Percentiles rank a stretch among this genome's conserved stretches.
These are phyloP conservation scores for Ceratocystis eucalypticola DNA, from an alignment of 2,329 filamentous ascomycete genomes.

Conservation along the genomic window DNA sequence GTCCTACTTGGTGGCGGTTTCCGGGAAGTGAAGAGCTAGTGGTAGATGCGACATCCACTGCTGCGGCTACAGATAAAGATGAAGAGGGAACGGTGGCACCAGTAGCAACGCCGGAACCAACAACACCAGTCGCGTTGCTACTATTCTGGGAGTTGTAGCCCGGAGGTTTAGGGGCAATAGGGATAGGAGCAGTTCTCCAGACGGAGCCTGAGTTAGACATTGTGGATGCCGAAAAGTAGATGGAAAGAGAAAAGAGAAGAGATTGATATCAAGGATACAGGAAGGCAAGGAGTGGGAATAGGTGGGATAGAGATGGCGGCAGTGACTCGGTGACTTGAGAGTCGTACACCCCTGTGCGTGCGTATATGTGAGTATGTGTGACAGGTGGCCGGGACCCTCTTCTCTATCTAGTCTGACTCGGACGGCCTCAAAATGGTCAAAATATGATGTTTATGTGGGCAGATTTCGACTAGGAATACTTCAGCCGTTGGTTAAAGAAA, in stretches of 20 bases:
- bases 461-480: background rate
- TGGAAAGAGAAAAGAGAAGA: background rate
- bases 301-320: too few relatives aligned
- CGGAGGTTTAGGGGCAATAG: conserved; percentile 49
- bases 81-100: background rate
- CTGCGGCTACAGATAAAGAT: background rate
- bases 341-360: conserved; percentile 2
- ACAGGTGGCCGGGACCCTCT: background rate
- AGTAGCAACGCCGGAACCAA: conserved; percentile 28
- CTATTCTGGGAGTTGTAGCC: conserved; percentile 22
- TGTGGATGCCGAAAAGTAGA: conserved; percentile 28
- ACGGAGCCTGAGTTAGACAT: conserved; percentile 39
- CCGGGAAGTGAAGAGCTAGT: conserved; percentile 17
- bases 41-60: background rate
- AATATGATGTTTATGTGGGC: background rate
- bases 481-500: background rate
- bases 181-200: conserved; percentile 49
- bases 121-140: background rate
- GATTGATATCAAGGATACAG: background rate
- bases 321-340: background rate
- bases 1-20: conserved; percentile 32
- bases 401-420: background rate
- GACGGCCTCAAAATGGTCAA: background rate
- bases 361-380: background rate
- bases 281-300: background rate